A percentile compares a stretch with the other conserved stretches of the same genome.
Evolutionary conservation across 345 rosid genomes (phyloP).

Genomic region (Brassica cretica): DNA sequence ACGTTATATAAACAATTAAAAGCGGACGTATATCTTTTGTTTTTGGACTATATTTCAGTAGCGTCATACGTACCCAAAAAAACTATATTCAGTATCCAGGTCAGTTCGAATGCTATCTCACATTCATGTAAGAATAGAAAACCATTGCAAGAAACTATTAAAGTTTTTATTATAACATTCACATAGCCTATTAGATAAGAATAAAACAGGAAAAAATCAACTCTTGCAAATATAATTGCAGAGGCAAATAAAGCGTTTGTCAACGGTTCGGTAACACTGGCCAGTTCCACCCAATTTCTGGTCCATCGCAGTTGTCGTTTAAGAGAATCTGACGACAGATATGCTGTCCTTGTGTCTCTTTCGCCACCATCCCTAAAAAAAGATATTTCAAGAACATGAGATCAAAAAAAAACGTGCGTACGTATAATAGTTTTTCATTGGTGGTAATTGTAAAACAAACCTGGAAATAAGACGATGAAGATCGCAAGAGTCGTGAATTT

Average conservation of each 20-base stretch:
- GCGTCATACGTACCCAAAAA: background rate
- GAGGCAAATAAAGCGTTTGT: conserved; percentile 11
- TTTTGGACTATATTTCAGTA: background rate
- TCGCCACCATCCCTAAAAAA: conserved; percentile 16
- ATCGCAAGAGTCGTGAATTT: conserved; percentile 3
- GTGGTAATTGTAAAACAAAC: conserved; percentile 16
- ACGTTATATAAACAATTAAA: background rate
- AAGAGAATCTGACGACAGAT: conserved; percentile 21
- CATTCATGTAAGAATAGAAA: background rate
- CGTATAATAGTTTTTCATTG: background rate
- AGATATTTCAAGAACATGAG: background rate
- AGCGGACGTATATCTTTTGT: background rate
- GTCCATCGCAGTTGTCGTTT: conserved; percentile 9
- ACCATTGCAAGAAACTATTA: background rate
- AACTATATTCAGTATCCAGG: background rate
- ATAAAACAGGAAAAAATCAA: background rate
- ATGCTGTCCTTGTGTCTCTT: conserved; percentile 34
- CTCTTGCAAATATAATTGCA: conserved; percentile 9
- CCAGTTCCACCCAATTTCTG: conserved; percentile 29
- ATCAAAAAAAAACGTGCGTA: background rate
- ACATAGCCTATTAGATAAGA: background rate
- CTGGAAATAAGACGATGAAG: conserved; percentile 20
- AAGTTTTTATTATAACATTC: background rate
- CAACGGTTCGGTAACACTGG: conserved; percentile 16
- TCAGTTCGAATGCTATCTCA: background rate